These are phyloP conservation scores for Cetradonia linearis DNA, from an alignment of 495 filamentous ascomycete genomes.

Conservation along the genomic window DNA sequence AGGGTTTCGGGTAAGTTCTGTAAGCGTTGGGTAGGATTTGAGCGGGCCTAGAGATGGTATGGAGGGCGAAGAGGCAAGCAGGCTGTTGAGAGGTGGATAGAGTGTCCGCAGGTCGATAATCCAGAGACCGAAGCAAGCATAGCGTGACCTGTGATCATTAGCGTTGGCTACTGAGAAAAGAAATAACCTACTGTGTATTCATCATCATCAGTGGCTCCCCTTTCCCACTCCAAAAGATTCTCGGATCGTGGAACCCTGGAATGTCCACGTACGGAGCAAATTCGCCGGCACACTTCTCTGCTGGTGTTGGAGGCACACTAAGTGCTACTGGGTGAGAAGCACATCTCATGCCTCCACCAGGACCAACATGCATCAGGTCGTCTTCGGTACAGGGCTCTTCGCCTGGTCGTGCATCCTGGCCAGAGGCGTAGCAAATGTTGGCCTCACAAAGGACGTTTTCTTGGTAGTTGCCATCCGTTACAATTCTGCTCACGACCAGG, in stretches of 20 bases:
- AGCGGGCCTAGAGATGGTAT: conserved; percentile 31
- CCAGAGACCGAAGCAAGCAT: conserved; percentile 37
- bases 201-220: conserved; percentile 36
- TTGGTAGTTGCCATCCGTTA: conserved; percentile 32
- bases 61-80: conserved; percentile 29
- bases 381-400: conserved; percentile 29
- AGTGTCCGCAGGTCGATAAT: conserved; percentile 31
- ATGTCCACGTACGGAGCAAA: conserved; percentile 29
- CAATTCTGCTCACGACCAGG: conserved; percentile 31
- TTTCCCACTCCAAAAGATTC: conserved; percentile 34
- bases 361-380: conserved; percentile 27
- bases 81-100: conserved; percentile 25
- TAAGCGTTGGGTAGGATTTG: conserved; percentile 31
- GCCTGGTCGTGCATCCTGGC: conserved; percentile 16
- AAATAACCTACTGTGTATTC: conserved; percentile 30
- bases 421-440: conserved; percentile 28
- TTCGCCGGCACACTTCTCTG: conserved; percentile 31
- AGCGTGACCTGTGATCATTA: conserved; percentile 27
- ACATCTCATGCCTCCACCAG: conserved; percentile 31
- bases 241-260: conserved; percentile 35
- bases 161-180: too few species aligned
- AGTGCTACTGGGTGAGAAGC: conserved; percentile 26
- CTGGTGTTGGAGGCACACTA: conserved; percentile 34
- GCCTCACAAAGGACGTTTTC: conserved; percentile 34
- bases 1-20: conserved; percentile 35